These are phyloP conservation scores for Telfairia occidentalis DNA, from an alignment of 331 rosid genomes.

Conservation along the genomic window DNA sequence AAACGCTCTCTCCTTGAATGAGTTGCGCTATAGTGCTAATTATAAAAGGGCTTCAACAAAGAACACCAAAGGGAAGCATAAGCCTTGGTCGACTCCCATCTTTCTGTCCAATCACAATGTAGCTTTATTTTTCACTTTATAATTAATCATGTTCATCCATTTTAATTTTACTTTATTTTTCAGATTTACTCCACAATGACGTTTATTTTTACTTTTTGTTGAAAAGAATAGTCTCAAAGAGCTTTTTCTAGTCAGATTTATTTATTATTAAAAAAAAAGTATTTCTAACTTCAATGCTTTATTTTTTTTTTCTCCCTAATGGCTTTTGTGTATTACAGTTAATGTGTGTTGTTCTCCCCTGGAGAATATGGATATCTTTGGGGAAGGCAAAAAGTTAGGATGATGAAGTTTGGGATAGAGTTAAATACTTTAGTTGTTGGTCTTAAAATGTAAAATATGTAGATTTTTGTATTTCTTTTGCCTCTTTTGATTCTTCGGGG, in stretches of 20 bases:
- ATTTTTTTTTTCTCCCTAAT: neutral
- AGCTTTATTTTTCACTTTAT: no score
- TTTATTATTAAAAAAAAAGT: no score
- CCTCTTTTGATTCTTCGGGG: neutral
- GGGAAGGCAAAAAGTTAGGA: neutral
- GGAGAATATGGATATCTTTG: neutral
- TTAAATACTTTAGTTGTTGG: neutral
- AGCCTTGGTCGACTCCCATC: neutral
- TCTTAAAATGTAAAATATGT: neutral
- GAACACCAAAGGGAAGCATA: neutral
- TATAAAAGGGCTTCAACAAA: neutral
- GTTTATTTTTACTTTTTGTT: no score
- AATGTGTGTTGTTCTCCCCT: neutral
- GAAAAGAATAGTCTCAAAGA: neutral
- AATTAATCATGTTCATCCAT: no score
- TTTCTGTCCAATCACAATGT: neutral
- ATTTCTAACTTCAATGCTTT: neutral
- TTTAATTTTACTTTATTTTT: neutral
- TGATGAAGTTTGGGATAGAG: neutral
- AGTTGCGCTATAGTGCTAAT: no score
- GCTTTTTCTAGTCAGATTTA: neutral
- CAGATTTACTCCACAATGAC: neutral
- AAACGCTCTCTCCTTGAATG: neutral
- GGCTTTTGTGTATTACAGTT: neutral
- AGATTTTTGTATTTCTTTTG: neutral